Conservation (phyloP, 169 alveolate genomes). For the Cryptosporidium baileyi region DNA sequence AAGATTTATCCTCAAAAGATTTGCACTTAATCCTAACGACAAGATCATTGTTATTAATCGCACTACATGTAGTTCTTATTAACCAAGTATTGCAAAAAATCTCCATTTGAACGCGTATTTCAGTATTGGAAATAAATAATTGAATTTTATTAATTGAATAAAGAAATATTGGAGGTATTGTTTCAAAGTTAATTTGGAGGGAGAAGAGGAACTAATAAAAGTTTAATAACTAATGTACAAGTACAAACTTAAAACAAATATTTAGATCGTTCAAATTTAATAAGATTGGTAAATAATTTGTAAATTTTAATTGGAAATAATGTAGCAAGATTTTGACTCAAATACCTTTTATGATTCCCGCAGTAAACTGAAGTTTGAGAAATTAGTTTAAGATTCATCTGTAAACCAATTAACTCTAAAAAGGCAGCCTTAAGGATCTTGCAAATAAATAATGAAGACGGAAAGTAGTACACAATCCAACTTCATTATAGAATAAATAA, state of each 20-base stretch:
- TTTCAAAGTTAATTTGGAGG: too few species aligned
- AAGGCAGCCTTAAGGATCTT: slow-evolving; percentile 72
- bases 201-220: neutral
- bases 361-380: slow-evolving; percentile 70
- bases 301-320: too few species aligned
- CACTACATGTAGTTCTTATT: neutral
- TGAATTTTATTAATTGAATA: too few species aligned
- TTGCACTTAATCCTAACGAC: neutral
- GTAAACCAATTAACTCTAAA: slow-evolving; percentile 55
- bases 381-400: slow-evolving; percentile 14
- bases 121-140: too few species aligned
- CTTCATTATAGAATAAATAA: slow-evolving; percentile 20
- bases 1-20: neutral
- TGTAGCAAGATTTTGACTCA: slow-evolving; percentile 70
- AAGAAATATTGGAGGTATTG: too few species aligned
- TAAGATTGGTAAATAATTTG: too few species aligned
- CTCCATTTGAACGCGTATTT: too few species aligned
- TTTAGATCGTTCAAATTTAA: neutral
- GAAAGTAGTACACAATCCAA: slow-evolving; percentile 22
- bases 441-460: neutral
- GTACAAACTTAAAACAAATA: neutral
- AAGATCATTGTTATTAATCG: neutral
- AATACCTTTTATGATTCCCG: slow-evolving; percentile 69
- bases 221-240: neutral
- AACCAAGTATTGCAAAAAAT: too few species aligned